These are phyloP conservation scores for Chlorella ohadii DNA, from an alignment of 139 green algal genomes.

Conservation along the genomic window DNA sequence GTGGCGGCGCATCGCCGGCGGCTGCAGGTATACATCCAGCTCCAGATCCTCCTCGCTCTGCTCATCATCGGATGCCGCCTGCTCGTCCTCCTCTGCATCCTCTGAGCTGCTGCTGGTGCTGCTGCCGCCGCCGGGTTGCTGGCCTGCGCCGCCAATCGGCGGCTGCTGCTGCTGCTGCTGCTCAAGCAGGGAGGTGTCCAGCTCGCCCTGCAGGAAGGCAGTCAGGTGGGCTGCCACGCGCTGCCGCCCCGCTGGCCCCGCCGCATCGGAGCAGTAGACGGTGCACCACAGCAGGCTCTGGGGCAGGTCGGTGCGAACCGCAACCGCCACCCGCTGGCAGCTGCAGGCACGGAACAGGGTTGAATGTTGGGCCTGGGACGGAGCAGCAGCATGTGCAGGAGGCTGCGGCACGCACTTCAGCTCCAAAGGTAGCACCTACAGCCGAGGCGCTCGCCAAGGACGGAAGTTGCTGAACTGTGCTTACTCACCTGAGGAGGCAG, in stretches of 20 bases:
- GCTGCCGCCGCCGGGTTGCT: background rate
- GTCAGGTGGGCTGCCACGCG: background rate
- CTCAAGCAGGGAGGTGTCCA: background rate
- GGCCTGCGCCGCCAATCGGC: background rate
- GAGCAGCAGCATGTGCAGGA: too few species aligned
- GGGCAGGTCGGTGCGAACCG: slow-evolving; percentile 55
- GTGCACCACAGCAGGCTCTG: slow-evolving; percentile 57
- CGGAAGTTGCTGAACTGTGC: too few species aligned
- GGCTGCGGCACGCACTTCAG: background rate
- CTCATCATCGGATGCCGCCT: background rate
- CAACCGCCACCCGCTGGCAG: slow-evolving; percentile 73
- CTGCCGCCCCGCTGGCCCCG: slow-evolving; percentile 18
- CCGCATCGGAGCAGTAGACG: slow-evolving; percentile 57
- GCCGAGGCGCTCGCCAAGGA: too few species aligned
- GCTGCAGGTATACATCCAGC: slow-evolving; percentile 59
- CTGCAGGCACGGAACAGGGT: slow-evolving; percentile 36
- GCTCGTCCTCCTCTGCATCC: background rate
- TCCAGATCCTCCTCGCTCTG: background rate
- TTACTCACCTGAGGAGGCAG: slow-evolving; percentile 14
- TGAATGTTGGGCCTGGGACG: too few species aligned
- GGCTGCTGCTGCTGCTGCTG: background rate
- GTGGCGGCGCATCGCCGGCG: slow-evolving; percentile 39
- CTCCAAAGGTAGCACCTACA: too few species aligned
- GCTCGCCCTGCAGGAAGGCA: slow-evolving; percentile 19
- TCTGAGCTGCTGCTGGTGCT: background rate